Base-by-base conservation (phyloP, 257 asterid species). In the Salvia hispanica region DNA sequence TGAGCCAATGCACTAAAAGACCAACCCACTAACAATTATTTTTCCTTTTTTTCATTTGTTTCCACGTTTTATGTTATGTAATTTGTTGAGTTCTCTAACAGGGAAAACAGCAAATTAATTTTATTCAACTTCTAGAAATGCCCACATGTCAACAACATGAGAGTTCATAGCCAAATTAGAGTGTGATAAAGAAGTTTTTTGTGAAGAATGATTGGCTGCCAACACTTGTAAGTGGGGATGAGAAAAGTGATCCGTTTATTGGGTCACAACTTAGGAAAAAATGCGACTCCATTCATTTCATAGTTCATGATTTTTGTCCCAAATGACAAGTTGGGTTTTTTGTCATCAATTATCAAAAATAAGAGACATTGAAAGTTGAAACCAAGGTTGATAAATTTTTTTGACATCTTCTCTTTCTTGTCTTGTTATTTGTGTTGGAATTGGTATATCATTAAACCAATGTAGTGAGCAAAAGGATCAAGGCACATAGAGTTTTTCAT, bases 221-320 rank as follows among this genome's bases (percentile, higher is more conserved):
- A 60, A 74, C 74, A 60, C 61, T 67, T 60, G 61, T 39, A 52
- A 67, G 73, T 73, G 73, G 77, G 67, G 77, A 16, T 48, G 69
- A 7, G 43, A 45, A n/a, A 65, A 72, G 51, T 57, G 55, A n/a
- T 64, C 39, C 39, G 51, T 57, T 72, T 57, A 25, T 72, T 64
- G 67, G 71, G 55, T 28, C 39, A 55, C 2, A 56, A 64, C 56
- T 64, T 16, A 18, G 45, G 50, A 25, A 43, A 48, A 34, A 40
- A 2, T 62, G 69, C 14, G 72, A 56, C 75, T 69, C 7, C 9
- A 57, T 75, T 69, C 79, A 58, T 25, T 69, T 50, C 58, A 61
- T 13, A 13, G 39, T 43, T 61, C 58, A 45, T 54, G 14, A 63
- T 64, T 63, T 2, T 47, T 55, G 60, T 62, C 44, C 44, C 65